phyloP scores from a whole-genome alignment of 176 grass and related monocot genomes.

The Triticum dicoccoides region DNA sequence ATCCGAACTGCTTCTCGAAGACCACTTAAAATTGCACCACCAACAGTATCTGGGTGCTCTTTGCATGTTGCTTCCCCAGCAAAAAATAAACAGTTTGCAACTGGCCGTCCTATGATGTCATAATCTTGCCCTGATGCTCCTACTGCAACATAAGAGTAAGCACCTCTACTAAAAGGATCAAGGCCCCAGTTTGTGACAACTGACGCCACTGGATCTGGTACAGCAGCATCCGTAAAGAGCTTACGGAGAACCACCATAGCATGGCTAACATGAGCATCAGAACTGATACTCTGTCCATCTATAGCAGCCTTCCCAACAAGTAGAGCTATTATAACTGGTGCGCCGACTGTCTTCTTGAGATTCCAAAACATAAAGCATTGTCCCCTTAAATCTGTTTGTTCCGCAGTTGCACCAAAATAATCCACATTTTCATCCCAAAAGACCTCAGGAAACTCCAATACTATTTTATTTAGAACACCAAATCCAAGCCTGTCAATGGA shows the following conservation, averaged over 20 bases:
- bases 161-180: constrained; percentile 94
- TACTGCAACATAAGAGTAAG: constrained; percentile 94
- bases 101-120: constrained; percentile 89
- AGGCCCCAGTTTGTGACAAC: constrained; percentile 98
- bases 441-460: constrained; percentile 84
- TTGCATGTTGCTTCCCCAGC: constrained; percentile 98
- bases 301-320: constrained; percentile 93
- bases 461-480: constrained; percentile 92
- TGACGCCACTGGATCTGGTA: constrained; percentile 86
- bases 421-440: constrained; percentile 99
- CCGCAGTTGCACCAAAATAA: constrained; percentile 95
- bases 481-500: constrained; percentile 86
- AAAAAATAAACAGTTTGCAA: constrained; percentile 93
- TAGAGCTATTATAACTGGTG: constrained; percentile 85
- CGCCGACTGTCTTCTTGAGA: constrained; percentile 86
- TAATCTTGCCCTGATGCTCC: constrained; percentile 93
- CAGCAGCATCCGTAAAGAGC: constrained; percentile 73
- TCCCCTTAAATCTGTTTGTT: constrained; percentile 85
- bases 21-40: constrained; percentile 99
- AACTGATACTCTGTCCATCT: constrained; percentile 67
- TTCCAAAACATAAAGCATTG: constrained; percentile 99
- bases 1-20: constrained; percentile 93
- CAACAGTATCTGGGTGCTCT: constrained; percentile 98
- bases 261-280: constrained; percentile 73
- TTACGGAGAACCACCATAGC: constrained; percentile 85